Base-by-base conservation (phyloP, 2,329 filamentous ascomycete genomes). In the Tolypocladium ophioglossoides region DNA sequence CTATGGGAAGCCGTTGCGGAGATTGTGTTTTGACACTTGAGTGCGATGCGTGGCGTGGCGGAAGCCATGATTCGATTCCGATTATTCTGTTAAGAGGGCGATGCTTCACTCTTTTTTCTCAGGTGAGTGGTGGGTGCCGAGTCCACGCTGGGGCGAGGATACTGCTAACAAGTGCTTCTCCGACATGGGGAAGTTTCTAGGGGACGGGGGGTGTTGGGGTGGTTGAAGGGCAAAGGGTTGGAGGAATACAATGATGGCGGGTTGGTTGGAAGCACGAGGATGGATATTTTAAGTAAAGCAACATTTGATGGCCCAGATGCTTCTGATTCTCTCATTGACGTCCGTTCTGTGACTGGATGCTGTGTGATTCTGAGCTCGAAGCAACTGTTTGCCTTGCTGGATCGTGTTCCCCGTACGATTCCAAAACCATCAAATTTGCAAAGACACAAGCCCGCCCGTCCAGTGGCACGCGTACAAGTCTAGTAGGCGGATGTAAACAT, bases 11-110 rank as follows among this genome's bases (percentile, higher is more conserved):
- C 55, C 55, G 52, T 58, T 61, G 59, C 59, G 59, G 52, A 60
- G 59, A 60, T 61, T 61, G 59, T 61, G 59, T 59, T 35, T 52
- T 53, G 49, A 59, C 59, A 61, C 59, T 61, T 61, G 55, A 61
- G 59, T 61, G 59, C 59, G 59, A 61, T 61, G 59, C 58, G 59
- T 57, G 59, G 59, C 59, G 56, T 60, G 55, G 59, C 57, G 24
- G 30, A 22, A 52, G 57, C 56, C 58, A 59, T 59, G 54, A 60
- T 61, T 61, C 59, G 59, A 61, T 61, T 61, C 59, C 59, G 59
- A 61, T 61, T 61, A 61, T 55, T 61, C 59, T 61, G 59, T 56
- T 52, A 53, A 50, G 59, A 59, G 59, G 58, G 52, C 55, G 59
- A 48, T 61, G 59, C 59, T 61, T 61, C 59, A 60, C 14, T 24